Evolutionary conservation across 345 rosid species (phyloP).

Genomic region (Euphorbia peplus): DNA sequence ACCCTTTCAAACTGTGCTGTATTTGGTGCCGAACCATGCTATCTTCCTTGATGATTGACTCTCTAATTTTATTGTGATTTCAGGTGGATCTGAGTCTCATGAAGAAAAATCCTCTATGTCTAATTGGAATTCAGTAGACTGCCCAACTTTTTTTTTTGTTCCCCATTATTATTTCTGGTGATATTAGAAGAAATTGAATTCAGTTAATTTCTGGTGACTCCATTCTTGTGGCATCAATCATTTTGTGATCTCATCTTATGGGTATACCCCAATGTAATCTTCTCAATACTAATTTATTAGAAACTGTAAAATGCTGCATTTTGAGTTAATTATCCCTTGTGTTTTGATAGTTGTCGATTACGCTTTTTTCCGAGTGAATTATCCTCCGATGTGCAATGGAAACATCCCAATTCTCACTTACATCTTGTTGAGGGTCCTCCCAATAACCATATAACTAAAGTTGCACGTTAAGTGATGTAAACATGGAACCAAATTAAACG

Average conservation of each 20-base stretch:
- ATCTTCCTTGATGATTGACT: background rate
- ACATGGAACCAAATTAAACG: no score
- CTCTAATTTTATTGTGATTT: background rate
- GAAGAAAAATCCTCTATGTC: constrained; percentile 69
- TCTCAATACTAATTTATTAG: background rate
- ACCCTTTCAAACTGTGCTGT: background rate
- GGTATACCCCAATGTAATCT: background rate
- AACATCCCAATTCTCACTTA: no score
- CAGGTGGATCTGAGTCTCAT: constrained; percentile 89
- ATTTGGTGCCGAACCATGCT: background rate
- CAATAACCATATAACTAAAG: no score
- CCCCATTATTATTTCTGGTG: background rate
- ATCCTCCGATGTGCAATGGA: no score
- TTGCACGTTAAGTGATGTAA: no score
- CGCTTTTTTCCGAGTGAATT: background rate
- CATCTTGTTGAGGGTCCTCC: no score
- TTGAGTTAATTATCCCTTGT: background rate
- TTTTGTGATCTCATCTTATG: background rate
- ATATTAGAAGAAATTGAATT: background rate
- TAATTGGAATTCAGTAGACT: constrained; percentile 49
- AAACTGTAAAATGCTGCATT: background rate
- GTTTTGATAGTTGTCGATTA: background rate
- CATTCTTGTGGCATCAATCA: background rate
- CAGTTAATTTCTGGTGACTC: no score
- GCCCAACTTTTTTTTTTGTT: background rate